These are phyloP conservation scores for Mycena vitilis DNA, from an alignment of 768 basidiomycete genomes.

Conservation along the genomic window DNA sequence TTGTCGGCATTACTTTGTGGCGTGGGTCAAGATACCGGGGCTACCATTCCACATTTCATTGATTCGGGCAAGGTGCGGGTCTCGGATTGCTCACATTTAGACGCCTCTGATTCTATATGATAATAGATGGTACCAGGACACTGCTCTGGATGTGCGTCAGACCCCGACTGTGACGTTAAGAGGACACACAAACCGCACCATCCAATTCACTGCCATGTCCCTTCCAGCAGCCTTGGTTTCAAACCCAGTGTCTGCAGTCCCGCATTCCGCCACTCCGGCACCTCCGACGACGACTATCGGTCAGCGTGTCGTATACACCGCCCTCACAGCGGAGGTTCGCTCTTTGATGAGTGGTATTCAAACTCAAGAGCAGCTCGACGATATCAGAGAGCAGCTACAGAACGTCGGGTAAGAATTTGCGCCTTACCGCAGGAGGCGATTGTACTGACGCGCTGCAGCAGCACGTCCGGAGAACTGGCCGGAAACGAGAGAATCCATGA, in stretches of 20 bases:
- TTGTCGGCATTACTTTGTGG: not conserved
- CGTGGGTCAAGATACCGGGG: not conserved
- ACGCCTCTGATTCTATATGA: not conserved
- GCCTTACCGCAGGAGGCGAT: not conserved
- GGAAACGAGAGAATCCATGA: not conserved
- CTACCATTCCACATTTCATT: not conserved
- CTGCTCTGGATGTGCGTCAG: not conserved
- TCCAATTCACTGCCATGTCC: not conserved
- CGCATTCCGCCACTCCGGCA: not conserved
- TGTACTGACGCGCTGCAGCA: not conserved
- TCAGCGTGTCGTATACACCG: not conserved
- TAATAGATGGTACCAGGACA: not conserved
- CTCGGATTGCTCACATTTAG: too few species aligned
- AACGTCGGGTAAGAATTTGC: not conserved
- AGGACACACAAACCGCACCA: not conserved
- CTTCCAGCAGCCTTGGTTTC: not conserved
- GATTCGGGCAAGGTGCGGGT: not conserved
- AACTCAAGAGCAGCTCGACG: slow-evolving; percentile 5
- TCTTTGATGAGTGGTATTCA: slow-evolving; percentile 5
- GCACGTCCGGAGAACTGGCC: slow-evolving; percentile 1
- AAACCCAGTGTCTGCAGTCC: not conserved
- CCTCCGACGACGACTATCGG: not conserved
- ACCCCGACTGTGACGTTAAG: not conserved
- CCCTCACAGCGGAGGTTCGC: not conserved
- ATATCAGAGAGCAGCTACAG: not conserved